Conservation (phyloP, 441 rosid genomes). For the Pelargonium citronellum region DNA sequence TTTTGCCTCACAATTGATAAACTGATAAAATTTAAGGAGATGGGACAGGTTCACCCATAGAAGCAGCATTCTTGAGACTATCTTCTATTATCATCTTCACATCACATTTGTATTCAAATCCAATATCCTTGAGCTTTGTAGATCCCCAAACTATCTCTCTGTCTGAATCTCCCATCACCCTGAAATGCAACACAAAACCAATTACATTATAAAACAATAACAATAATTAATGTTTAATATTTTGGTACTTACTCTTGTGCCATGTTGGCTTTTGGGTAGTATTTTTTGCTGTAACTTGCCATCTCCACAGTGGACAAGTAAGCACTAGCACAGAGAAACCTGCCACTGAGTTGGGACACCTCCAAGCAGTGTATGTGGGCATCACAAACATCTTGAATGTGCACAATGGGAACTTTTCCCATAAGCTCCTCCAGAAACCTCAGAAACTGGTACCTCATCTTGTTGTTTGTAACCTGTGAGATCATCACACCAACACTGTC, state of each 20-base stretch:
- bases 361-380: slow-evolving; percentile 33
- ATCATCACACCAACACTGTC: not conserved
- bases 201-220: too few species aligned
- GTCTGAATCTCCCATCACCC: slow-evolving; percentile 12
- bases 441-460: not conserved
- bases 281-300: slow-evolving; percentile 13
- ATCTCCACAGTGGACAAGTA: slow-evolving; percentile 18
- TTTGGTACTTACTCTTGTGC: slow-evolving; percentile 26
- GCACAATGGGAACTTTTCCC: slow-evolving; percentile 31
- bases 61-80: slow-evolving; percentile 14
- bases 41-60: slow-evolving; percentile 7
- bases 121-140: slow-evolving; percentile 17
- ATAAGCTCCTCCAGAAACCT: slow-evolving; percentile 25
- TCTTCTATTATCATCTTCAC: slow-evolving; percentile 22
- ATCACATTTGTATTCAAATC: slow-evolving; percentile 21
- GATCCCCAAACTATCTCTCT: slow-evolving; percentile 20
- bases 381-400: slow-evolving; percentile 28
- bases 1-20: too few species aligned
- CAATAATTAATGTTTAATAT: too few species aligned
- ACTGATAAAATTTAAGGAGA: not conserved
- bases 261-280: slow-evolving; percentile 19
- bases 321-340: slow-evolving; percentile 25
- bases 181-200: slow-evolving; percentile 13
- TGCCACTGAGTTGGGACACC: slow-evolving; percentile 24
- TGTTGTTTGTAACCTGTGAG: slow-evolving; percentile 10